These are phyloP conservation scores for Fusarium domesticum DNA, from an alignment of 2,329 filamentous ascomycete genomes.

Conservation along the genomic window DNA sequence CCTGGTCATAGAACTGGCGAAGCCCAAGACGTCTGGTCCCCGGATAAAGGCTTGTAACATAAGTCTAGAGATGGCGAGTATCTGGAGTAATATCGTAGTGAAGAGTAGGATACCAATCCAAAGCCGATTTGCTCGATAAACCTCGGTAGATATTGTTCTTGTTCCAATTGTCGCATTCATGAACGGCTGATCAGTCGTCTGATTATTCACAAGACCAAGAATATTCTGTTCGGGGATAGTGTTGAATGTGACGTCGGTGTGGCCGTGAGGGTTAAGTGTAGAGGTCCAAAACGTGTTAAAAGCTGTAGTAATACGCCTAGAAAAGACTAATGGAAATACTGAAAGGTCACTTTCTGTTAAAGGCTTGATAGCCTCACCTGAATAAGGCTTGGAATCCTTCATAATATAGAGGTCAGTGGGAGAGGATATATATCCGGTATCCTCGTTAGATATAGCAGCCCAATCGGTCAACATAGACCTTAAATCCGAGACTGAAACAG, in stretches of 20 bases:
- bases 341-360: not conserved
- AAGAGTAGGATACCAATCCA: not conserved
- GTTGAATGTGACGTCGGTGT: conserved; percentile 1
- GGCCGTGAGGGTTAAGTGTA: not conserved
- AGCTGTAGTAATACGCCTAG: conserved; percentile 1
- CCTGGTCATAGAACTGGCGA: conserved; percentile 1
- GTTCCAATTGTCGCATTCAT: conserved; percentile 2
- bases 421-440: not conserved
- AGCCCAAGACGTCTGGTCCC: conserved; percentile 1
- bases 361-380: not conserved
- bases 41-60: not conserved
- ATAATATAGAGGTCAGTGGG: conserved; percentile 2
- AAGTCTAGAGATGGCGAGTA: conserved; percentile 1
- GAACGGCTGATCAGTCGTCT: not conserved
- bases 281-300: conserved; percentile 4
- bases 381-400: not conserved
- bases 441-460: not conserved
- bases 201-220: too few species aligned
- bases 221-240: too few species aligned
- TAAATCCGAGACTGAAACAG: too few species aligned
- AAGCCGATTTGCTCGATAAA: not conserved
- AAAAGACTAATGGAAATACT: not conserved
- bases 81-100: not conserved
- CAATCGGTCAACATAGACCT: too few species aligned
- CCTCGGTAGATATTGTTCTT: not conserved